phyloP scores from a whole-genome alignment of 352 stramenopile species.

The Phytopythium mirpurense region DNA sequence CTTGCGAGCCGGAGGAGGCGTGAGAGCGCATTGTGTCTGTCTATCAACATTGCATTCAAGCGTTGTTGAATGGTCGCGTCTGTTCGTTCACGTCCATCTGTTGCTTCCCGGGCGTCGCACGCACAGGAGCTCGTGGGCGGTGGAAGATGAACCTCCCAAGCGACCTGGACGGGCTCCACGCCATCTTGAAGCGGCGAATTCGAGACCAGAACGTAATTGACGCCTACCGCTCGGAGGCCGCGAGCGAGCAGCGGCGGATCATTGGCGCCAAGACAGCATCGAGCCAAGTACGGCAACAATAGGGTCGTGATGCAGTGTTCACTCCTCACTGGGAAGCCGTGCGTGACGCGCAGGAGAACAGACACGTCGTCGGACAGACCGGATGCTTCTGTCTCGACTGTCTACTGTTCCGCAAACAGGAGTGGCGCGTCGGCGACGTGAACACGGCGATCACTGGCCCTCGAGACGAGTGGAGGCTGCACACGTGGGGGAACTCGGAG shows the following conservation, averaged over 20 bases:
- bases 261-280: slow-evolving; percentile 2
- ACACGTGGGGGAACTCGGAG: slow-evolving; percentile 56
- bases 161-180: slow-evolving; percentile 43
- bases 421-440: slow-evolving; percentile 71
- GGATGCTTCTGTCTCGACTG: slow-evolving; percentile 77
- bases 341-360: slow-evolving; percentile 21
- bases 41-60: no score
- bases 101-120: background rate
- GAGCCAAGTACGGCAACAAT: background rate
- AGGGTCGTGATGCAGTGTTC: no score
- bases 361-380: slow-evolving; percentile 56
- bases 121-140: slow-evolving; percentile 2
- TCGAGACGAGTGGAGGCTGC: slow-evolving; percentile 60
- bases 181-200: slow-evolving; percentile 44
- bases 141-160: slow-evolving; percentile 27
- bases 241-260: slow-evolving; percentile 4
- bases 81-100: slow-evolving; percentile 10
- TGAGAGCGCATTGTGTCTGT: no score
- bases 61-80: slow-evolving; percentile 16
- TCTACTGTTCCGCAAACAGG: slow-evolving; percentile 60
- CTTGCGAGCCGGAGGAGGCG: background rate
- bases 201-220: slow-evolving; percentile 53
- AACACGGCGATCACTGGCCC: slow-evolving; percentile 59
- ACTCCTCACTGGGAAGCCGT: background rate
- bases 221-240: slow-evolving; percentile 11